Conservation (phyloP, 139 green algal species). For the Chlamydomonas schloesseri region DNA sequence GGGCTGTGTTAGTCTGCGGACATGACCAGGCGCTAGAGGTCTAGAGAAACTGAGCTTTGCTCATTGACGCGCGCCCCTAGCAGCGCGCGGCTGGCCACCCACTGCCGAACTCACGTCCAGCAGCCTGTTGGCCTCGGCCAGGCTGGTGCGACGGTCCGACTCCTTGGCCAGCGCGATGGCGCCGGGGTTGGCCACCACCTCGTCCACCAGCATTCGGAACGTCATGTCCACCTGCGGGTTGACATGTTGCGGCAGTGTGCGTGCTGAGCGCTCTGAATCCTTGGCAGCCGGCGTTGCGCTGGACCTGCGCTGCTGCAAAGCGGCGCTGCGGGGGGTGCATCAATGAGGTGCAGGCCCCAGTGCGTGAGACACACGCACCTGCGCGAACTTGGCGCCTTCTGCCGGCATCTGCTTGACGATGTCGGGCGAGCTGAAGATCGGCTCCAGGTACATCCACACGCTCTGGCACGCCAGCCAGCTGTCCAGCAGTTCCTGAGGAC, state of each 20-base stretch:
- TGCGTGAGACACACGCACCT: not conserved
- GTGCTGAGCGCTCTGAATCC: no score
- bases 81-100: no score
- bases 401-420: constrained; percentile 92
- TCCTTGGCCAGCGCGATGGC: constrained; percentile 67
- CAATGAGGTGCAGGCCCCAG: no score
- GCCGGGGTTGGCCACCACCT: constrained; percentile 52
- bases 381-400: constrained; percentile 86
- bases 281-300: no score
- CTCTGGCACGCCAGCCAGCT: constrained; percentile 85
- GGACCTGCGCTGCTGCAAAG: no score
- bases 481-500: constrained; percentile 81
- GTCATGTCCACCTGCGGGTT: constrained; percentile 54
- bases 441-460: constrained; percentile 91
- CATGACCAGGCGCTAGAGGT: no score
- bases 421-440: constrained; percentile 87
- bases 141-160: constrained; percentile 55
- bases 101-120: constrained; percentile 65
- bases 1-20: no score
- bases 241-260: not conserved
- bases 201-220: constrained; percentile 72
- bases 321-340: no score
- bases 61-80: no score
- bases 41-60: no score
- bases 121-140: constrained; percentile 65